Conservation (phyloP, 1,139 yeast species). For the Zygoascus hellenicus region DNA sequence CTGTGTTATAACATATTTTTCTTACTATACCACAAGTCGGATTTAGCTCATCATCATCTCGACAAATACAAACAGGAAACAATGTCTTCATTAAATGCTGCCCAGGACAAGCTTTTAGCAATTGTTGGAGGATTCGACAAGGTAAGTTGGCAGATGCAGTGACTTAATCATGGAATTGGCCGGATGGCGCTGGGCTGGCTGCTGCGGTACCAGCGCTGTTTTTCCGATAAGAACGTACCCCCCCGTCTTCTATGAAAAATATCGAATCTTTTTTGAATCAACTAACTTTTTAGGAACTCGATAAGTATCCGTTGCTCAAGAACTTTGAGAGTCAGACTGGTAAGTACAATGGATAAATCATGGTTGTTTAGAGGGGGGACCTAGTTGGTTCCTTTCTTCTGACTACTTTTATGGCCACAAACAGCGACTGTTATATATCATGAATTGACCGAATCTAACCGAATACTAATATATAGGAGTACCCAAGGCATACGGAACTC, state of each 20-base stretch:
- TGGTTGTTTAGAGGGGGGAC: neutral
- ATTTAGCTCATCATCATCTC: neutral
- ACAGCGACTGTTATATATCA: neutral
- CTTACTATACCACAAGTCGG: too few relatives aligned
- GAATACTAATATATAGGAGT: slow-evolving; percentile 49
- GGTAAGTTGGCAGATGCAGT: slow-evolving; percentile 18
- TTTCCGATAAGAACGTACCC: neutral
- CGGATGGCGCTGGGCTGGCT: neutral
- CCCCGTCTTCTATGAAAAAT: too few relatives aligned
- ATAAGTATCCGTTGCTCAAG: slow-evolving; percentile 31
- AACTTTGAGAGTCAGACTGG: slow-evolving; percentile 34
- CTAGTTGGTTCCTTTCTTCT: too few relatives aligned
- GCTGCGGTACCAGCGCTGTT: neutral
- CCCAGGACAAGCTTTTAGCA: slow-evolving; percentile 28
- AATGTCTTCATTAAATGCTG: neutral
- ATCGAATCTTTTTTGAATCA: neutral
- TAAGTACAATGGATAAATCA: slow-evolving; percentile 7
- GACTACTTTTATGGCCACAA: neutral
- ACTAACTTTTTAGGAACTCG: slow-evolving; percentile 28
- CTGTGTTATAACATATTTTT: too few relatives aligned
- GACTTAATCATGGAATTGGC: neutral
- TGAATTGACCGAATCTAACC: neutral
- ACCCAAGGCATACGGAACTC: slow-evolving; percentile 83
- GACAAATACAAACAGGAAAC: neutral
- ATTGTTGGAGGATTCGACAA: slow-evolving; percentile 26